A percentile compares a stretch with the other conserved stretches of the same genome.
Conservation (phyloP, 2,329 filamentous ascomycete species). For the Neophaeococcomyces mojaviensis region DNA sequence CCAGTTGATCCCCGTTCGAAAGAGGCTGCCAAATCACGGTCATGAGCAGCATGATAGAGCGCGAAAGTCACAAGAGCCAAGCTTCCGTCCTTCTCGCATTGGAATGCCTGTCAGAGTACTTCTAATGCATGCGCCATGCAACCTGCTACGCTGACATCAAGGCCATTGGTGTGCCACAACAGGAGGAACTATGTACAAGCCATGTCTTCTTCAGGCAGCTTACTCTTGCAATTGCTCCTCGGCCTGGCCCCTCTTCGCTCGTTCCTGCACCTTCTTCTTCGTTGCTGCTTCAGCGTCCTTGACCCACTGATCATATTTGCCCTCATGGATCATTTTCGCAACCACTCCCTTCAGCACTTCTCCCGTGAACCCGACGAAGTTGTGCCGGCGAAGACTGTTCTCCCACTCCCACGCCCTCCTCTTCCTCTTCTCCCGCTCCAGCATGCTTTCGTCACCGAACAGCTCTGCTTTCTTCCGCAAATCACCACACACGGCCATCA, state of each 20-base stretch:
- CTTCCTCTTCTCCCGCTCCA: conserved; percentile 76
- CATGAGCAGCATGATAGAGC: too few species aligned
- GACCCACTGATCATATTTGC: conserved; percentile 71
- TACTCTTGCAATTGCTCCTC: conserved; percentile 7
- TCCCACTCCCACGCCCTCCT: conserved; percentile 85
- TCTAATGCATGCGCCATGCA: too few species aligned
- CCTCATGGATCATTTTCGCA: conserved; percentile 61
- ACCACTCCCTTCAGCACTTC: conserved; percentile 84
- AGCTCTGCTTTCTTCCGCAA: conserved; percentile 67
- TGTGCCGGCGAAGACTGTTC: conserved; percentile 83
- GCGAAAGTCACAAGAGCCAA: too few species aligned
- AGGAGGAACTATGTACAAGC: too few species aligned
- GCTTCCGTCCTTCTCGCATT: too few species aligned
- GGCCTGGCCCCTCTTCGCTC: conserved; percentile 14
- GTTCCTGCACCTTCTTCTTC: conserved; percentile 31
- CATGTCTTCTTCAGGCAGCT: too few species aligned
- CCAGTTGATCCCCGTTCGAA: too few species aligned
- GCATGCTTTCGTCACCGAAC: conserved; percentile 70
- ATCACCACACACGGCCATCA: conserved; percentile 86
- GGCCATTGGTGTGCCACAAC: too few species aligned
- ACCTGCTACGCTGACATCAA: too few species aligned
- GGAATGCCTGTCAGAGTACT: too few species aligned
- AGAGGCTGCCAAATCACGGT: too few species aligned
- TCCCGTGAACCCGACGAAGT: conserved; percentile 92
- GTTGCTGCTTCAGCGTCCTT: conserved; percentile 53